Evolutionary conservation across 768 basidiomycete genomes (phyloP).

Genomic region (Neoboletus subvelutipes): DNA sequence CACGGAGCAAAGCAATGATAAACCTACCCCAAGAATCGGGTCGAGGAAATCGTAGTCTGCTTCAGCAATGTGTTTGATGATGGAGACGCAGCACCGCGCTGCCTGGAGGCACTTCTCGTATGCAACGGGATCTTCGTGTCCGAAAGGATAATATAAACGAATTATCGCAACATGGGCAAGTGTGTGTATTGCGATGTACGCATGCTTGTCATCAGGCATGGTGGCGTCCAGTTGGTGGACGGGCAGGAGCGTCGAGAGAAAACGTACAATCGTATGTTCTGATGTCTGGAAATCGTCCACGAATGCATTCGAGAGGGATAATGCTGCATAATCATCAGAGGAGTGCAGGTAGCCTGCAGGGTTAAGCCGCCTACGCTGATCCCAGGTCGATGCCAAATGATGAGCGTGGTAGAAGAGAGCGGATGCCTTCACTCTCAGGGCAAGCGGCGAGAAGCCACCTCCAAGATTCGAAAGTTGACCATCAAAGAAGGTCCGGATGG

Average conservation of each 20-base stretch:
- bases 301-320: conserved; percentile 47
- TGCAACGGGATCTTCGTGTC: conserved; percentile 55
- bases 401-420: conserved; percentile 70
- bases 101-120: conserved; percentile 69
- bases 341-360: conserved; percentile 10
- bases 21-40: conserved; percentile 70
- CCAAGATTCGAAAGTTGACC: conserved; percentile 49
- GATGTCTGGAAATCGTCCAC: conserved; percentile 59
- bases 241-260: conserved; percentile 61
- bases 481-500: conserved; percentile 61
- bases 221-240: conserved; percentile 61
- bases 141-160: conserved; percentile 61
- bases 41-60: conserved; percentile 72
- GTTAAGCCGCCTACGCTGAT: conserved; percentile 46
- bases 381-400: conserved; percentile 58
- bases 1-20: not conserved
- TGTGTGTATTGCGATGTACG: conserved; percentile 59
- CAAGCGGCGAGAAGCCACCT: conserved; percentile 59
- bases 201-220: conserved; percentile 56
- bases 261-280: conserved; percentile 64
- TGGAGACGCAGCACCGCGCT: conserved; percentile 55
- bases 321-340: conserved; percentile 34
- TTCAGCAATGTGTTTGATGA: conserved; percentile 63
- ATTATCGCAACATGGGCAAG: conserved; percentile 66
- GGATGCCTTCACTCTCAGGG: conserved; percentile 75